Evolutionary conservation across 441 rosid species (phyloP).

Genomic region (Pelargonium hybrid): DNA sequence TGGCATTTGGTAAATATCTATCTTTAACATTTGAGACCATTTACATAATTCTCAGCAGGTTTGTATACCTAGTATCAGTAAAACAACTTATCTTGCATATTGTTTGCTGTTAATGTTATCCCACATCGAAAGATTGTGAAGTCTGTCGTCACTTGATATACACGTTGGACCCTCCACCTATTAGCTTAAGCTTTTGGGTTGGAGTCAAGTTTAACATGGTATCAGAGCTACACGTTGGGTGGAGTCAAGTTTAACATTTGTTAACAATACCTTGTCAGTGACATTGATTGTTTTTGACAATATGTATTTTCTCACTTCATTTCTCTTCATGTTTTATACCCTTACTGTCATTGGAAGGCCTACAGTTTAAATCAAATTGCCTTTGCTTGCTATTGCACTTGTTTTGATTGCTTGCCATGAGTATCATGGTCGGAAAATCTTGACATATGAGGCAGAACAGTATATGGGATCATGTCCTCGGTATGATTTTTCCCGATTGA

Average conservation of each 20-base stretch:
- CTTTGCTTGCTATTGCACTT: background rate
- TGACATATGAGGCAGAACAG: background rate
- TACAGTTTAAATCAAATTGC: background rate
- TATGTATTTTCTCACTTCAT: background rate
- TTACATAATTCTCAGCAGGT: background rate
- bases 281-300: background rate
- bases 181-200: too few relatives aligned
- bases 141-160: too few relatives aligned
- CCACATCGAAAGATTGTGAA: too few relatives aligned
- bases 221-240: too few relatives aligned
- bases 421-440: background rate
- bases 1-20: slow-evolving; percentile 76
- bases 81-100: background rate
- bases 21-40: slow-evolving; percentile 2
- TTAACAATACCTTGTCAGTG: background rate
- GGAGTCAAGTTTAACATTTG: too few relatives aligned
- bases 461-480: background rate
- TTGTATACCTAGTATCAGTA: background rate
- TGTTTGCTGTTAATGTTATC: too few relatives aligned
- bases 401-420: background rate
- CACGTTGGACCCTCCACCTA: too few relatives aligned
- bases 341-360: background rate
- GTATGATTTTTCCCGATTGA: background rate
- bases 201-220: too few relatives aligned
- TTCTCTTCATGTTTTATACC: background rate